Conservation (phyloP, 805 yeast genomes). For the Schwanniomyces polymorphus region DNA sequence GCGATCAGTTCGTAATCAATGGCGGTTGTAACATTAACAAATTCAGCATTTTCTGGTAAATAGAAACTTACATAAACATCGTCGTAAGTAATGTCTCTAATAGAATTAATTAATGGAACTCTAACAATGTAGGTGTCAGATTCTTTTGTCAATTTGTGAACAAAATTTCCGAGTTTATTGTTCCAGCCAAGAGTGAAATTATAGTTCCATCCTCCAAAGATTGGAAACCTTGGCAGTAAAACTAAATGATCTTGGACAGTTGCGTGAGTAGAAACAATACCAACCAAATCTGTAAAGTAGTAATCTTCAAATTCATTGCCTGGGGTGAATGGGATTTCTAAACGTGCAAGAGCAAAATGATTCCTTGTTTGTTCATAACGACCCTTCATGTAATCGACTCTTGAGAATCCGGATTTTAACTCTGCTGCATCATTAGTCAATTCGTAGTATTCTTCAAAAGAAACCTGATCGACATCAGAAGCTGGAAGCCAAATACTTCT, state of each 20-base stretch:
- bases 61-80: conserved; percentile 59
- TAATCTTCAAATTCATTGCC: conserved; percentile 46
- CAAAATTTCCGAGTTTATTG: conserved; percentile 52
- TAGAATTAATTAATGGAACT: conserved; percentile 75
- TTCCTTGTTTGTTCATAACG: conserved; percentile 47
- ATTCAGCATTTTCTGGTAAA: conserved; percentile 84
- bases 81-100: conserved; percentile 68
- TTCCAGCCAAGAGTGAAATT: conserved; percentile 97
- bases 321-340: conserved; percentile 57
- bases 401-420: conserved; percentile 69
- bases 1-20: conserved; percentile 33
- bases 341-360: conserved; percentile 58
- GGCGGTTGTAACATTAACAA: conserved; percentile 58
- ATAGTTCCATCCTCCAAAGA: conserved; percentile 95
- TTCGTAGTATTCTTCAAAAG: conserved; percentile 83
- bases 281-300: conserved; percentile 86
- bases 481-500: conserved; percentile 91
- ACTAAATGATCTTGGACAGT: conserved; percentile 45
- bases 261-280: conserved; percentile 82
- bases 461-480: conserved; percentile 65
- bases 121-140: conserved; percentile 55
- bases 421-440: conserved; percentile 73
- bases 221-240: conserved; percentile 86
- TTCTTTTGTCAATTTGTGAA: conserved; percentile 39
- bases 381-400: conserved; percentile 73